Percentiles rank a stretch among this genome's conserved stretches.
Evolutionary conservation across 148 eudicot species (phyloP).

Genomic region (Mesembryanthemum crystallinum): DNA sequence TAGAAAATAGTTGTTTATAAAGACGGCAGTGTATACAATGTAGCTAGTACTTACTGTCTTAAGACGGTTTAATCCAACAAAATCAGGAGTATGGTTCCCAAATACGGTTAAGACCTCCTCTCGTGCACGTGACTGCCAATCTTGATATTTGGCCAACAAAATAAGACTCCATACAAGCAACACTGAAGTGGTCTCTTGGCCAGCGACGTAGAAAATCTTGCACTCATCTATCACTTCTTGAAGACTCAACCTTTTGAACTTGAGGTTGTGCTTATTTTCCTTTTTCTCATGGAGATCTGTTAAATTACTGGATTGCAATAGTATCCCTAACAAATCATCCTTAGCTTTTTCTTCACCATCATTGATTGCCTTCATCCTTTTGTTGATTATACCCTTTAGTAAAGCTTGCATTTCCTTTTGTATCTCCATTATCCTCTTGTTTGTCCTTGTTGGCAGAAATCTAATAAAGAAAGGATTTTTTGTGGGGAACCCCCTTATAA

Average conservation of each 20-base stretch:
- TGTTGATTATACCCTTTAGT: slow-evolving; percentile 20
- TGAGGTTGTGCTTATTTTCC: not conserved
- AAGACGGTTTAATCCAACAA: slow-evolving; percentile 29
- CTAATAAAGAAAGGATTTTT: slow-evolving; percentile 1
- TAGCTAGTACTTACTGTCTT: slow-evolving; percentile 24
- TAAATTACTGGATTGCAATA: slow-evolving; percentile 29
- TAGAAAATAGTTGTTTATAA: not conserved
- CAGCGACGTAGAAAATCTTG: slow-evolving; percentile 41
- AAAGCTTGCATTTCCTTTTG: slow-evolving; percentile 13
- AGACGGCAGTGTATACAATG: no score
- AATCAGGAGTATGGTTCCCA: slow-evolving; percentile 32
- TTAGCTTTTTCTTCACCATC: slow-evolving; percentile 20
- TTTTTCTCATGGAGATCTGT: not conserved
- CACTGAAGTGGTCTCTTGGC: slow-evolving; percentile 38
- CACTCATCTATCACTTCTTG: slow-evolving; percentile 39
- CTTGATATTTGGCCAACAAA: slow-evolving; percentile 25
- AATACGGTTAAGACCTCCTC: slow-evolving; percentile 30
- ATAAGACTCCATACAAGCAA: slow-evolving; percentile 41
- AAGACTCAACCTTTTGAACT: slow-evolving; percentile 3
- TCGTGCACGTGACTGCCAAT: slow-evolving; percentile 42
- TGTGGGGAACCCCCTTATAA: no score
- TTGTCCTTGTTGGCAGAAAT: slow-evolving; percentile 32
- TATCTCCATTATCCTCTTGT: slow-evolving; percentile 20
- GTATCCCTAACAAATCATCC: slow-evolving; percentile 27
- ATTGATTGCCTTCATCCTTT: slow-evolving; percentile 26